Base-by-base conservation (phyloP, 1,284 basidiomycete genomes). In the Marasmius tenuissimus region DNA sequence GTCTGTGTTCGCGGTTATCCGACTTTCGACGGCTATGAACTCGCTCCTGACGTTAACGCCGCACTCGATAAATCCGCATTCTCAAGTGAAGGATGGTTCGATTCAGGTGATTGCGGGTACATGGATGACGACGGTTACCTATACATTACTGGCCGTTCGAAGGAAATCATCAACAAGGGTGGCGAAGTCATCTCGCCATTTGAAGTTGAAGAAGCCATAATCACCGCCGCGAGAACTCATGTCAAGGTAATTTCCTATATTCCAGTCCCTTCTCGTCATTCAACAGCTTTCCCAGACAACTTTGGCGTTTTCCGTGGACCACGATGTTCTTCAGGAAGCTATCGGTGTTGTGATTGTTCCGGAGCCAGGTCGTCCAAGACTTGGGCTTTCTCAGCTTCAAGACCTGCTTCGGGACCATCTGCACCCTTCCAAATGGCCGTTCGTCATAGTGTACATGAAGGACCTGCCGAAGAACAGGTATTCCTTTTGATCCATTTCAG, bases 161-260 rank as follows among this genome's bases (percentile, higher is more conserved):
- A 86, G 70, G 85, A 86, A 74, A 81, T 86, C 62, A 85, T 85
- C 70, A 85, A 86, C 69, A 81, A 82, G 63, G 85, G 85, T 12
- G 87, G 87, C 2, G 87, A 90, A 70, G 88, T 89, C 64, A 84
- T 89, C 62, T 85, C 83, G 6, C 88, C 88, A 1, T 83, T 89
- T 64, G 87, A 90, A 72, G 71, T 82, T 33, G 81, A 82, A 68
- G 81, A 82, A 66, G 81, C 81, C 6, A 74, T 82, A 27, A 70
- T 74, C 34, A 76, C 73, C 9, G 76, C 75, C 10, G 78, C 77
- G 11, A 77, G 74, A 64, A 71, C 72, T 53, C 72, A 70, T 56
- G 77, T 81, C n/a, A 76, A 79, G 71, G 77, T 77, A 63, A 48
- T 59, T 58, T 58, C n/a, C 11, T 51, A 34, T 49, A 14, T 38